Evolutionary conservation across 2,329 filamentous ascomycete species (phyloP).

Genomic region (Neonectria neomacrospora): DNA sequence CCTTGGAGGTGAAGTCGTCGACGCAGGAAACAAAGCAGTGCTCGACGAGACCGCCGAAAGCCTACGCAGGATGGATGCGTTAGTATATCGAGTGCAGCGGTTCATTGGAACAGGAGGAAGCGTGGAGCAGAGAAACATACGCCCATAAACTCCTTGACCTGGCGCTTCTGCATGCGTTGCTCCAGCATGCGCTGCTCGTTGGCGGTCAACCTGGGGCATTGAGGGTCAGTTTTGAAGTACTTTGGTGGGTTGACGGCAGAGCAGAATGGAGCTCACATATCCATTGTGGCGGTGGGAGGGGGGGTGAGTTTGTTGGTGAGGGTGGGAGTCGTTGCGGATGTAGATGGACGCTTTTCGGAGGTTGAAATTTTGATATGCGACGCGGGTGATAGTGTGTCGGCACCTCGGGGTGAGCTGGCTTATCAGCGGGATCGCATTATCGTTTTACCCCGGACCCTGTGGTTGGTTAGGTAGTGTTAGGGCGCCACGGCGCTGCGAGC

Average conservation of each 20-base stretch:
- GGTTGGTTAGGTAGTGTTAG: neutral
- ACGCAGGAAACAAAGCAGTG: constrained; percentile 97
- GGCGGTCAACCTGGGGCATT: constrained; percentile 67
- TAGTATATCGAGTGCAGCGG: neutral
- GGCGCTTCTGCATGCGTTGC: constrained; percentile 94
- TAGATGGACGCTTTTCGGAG: constrained; percentile 31
- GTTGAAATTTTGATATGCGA: constrained; percentile 46
- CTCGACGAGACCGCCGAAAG: constrained; percentile 66
- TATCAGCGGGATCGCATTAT: constrained; percentile 49
- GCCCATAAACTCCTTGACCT: constrained; percentile 99
- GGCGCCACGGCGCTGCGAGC: neutral
- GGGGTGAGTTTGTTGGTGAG: constrained; percentile 19
- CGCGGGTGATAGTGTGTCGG: constrained; percentile 34
- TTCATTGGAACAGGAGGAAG: neutral
- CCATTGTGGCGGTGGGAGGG: constrained; percentile 41
- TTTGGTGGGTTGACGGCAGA: neutral
- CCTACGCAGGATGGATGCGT: constrained; percentile 39
- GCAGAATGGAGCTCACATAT: constrained; percentile 40
- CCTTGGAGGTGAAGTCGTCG: constrained; percentile 98
- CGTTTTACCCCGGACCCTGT: constrained; percentile 41
- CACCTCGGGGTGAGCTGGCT: constrained; percentile 26
- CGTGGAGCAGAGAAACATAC: constrained; percentile 65
- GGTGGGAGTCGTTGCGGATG: constrained; percentile 20
- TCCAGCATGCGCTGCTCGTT: constrained; percentile 93
- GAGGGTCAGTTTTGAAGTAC: constrained; percentile 27